phyloP scores from a whole-genome alignment of 164 flowering plant genomes.

The Sextonia rubra region DNA sequence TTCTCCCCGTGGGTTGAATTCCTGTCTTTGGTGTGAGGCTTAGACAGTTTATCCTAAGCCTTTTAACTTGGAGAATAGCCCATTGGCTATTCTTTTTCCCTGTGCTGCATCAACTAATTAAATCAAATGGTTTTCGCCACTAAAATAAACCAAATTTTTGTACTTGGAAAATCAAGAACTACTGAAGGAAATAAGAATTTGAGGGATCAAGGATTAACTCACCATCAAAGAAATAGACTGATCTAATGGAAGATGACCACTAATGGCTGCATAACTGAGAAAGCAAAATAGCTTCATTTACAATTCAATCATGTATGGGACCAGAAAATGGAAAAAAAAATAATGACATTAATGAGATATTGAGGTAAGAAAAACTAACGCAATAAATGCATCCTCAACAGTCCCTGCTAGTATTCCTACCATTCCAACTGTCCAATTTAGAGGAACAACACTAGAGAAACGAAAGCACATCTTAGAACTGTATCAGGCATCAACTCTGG shows the following conservation, averaged over 20 bases:
- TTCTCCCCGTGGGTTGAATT: too few species aligned
- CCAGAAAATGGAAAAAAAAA: background rate
- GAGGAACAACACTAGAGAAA: constrained; percentile 69
- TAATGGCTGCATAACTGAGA: constrained; percentile 82
- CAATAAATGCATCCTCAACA: constrained; percentile 77
- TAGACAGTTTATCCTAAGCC: too few species aligned
- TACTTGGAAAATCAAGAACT: too few species aligned
- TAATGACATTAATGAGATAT: background rate
- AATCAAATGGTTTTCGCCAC: too few species aligned
- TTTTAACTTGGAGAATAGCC: too few species aligned
- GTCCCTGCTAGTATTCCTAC: constrained; percentile 85
- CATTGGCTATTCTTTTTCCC: too few species aligned
- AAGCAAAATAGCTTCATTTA: constrained; percentile 3
- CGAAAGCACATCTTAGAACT: constrained; percentile 5
- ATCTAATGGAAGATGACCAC: constrained; percentile 38
- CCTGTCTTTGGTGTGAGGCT: too few species aligned
- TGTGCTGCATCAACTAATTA: too few species aligned
- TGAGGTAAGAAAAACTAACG: constrained; percentile 38
- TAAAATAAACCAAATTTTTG: background rate
- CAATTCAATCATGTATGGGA: background rate
- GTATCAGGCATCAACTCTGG: background rate
- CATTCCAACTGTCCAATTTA: constrained; percentile 94
- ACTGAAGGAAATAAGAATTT: background rate
- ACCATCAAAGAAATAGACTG: constrained; percentile 27
- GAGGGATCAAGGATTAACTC: constrained; percentile 1